Percentiles rank a stretch among this genome's conserved stretches.
These are phyloP conservation scores for Periconia sp. DNA, from an alignment of 2,329 filamentous ascomycete species.

Conservation along the genomic window DNA sequence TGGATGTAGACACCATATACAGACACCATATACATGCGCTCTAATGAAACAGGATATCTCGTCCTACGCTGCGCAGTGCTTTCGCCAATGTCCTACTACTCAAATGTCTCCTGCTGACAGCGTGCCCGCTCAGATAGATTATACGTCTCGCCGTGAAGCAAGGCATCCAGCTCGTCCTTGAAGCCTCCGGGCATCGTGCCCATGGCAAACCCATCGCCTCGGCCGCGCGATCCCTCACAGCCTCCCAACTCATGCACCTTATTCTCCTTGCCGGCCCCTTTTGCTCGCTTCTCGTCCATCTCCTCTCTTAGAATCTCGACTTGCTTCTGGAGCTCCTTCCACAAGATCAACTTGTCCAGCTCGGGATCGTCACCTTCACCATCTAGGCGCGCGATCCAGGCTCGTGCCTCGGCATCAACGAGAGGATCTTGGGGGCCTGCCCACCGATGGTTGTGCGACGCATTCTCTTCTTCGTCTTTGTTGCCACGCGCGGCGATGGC, in stretches of 20 bases:
- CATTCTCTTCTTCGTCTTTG: conserved; percentile 14
- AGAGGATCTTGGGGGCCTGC: conserved; percentile 37
- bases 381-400: conserved; percentile 3
- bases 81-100: too few relatives aligned
- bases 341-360: conserved; percentile 47
- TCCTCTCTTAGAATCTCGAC: conserved; percentile 51
- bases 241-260: background rate
- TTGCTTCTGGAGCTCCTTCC: conserved; percentile 51
- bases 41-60: too few relatives aligned
- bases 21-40: too few relatives aligned
- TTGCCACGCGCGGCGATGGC: conserved; percentile 38
- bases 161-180: conserved; percentile 33
- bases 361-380: conserved; percentile 26
- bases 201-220: background rate
- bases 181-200: conserved; percentile 10
- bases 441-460: conserved; percentile 22
- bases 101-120: too few relatives aligned
- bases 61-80: too few relatives aligned
- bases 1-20: too few relatives aligned
- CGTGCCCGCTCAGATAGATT: too few relatives aligned
- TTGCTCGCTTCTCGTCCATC: conserved; percentile 36
- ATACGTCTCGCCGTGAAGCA: too few relatives aligned
- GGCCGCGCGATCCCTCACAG: background rate
- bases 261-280: conserved; percentile 3
- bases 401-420: too few relatives aligned